Evolutionary conservation across 768 basidiomycete species (phyloP).

Genomic region (Trametes gibbosa): DNA sequence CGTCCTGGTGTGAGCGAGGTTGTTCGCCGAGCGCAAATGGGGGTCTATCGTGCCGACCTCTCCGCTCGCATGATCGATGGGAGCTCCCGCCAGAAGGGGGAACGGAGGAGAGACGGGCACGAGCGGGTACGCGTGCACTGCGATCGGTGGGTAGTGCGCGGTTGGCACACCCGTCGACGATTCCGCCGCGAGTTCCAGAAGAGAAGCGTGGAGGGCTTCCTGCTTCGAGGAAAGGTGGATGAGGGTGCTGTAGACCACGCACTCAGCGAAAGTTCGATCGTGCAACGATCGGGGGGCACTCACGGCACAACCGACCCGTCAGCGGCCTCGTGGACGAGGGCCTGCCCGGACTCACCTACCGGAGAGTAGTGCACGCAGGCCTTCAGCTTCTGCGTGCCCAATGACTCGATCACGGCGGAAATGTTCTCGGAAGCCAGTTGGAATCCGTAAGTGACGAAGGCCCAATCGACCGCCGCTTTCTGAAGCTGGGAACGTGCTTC

Average conservation of each 20-base stretch:
- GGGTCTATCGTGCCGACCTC: conserved; percentile 28
- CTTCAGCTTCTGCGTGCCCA: conserved; percentile 19
- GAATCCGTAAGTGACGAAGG: conserved; percentile 20
- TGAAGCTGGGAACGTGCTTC: conserved; percentile 8
- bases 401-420: neutral
- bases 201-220: conserved; percentile 32
- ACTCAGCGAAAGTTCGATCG: neutral
- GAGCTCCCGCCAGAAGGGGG: conserved; percentile 33
- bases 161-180: conserved; percentile 26
- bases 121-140: conserved; percentile 36
- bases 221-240: conserved; percentile 39
- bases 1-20: conserved; percentile 38
- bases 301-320: conserved; percentile 31
- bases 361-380: conserved; percentile 40
- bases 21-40: conserved; percentile 37
- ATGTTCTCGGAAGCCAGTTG: neutral
- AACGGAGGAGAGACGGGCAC: conserved; percentile 37
- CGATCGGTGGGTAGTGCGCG: conserved; percentile 29
- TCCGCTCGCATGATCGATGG: conserved; percentile 28
- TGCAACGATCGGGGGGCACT: neutral
- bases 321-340: conserved; percentile 28
- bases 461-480: conserved; percentile 4
- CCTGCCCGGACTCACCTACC: conserved; percentile 22
- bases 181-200: conserved; percentile 27
- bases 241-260: conserved; percentile 26